Conservation (phyloP, 2,329 filamentous ascomycete genomes). For the Aspergillus calidoustus region DNA sequence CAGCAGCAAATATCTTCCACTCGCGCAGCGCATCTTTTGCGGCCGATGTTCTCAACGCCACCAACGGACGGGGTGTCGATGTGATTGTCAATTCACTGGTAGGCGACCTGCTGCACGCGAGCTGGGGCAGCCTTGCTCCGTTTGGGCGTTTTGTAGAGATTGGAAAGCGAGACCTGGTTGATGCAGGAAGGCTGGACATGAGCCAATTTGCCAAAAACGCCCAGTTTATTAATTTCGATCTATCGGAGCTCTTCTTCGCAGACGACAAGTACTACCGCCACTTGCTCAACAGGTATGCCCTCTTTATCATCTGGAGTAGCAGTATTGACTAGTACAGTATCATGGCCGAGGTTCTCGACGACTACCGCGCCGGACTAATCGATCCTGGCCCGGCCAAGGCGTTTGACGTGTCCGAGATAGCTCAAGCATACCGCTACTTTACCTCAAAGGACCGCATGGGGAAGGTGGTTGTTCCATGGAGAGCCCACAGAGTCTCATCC, state of each 20-base stretch:
- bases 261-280: not conserved
- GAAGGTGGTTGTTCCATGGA: not conserved
- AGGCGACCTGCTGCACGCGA: constrained; percentile 15
- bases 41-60: not conserved
- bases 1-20: too few species aligned
- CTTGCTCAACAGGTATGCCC: not conserved
- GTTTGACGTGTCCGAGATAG: constrained; percentile 3
- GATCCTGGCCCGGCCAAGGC: not conserved
- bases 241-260: not conserved
- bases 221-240: constrained; percentile 9
- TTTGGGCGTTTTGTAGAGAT: constrained; percentile 22
- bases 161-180: constrained; percentile 14
- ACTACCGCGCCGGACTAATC: not conserved
- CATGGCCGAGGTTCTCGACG: not conserved
- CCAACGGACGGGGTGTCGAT: not conserved
- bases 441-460: not conserved
- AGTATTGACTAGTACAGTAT: not conserved
- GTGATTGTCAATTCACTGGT: constrained; percentile 12
- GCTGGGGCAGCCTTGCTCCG: constrained; percentile 7
- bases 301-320: not conserved
- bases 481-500: not conserved
- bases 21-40: too few species aligned
- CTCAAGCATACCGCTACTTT: constrained; percentile 9
- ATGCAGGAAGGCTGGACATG: constrained; percentile 2
- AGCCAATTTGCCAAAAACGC: not conserved